Percentiles rank a stretch among this genome's conserved stretches.
These are phyloP conservation scores for Lathyrus aphaca DNA, from an alignment of 306 rosid species.

Conservation along the genomic window DNA sequence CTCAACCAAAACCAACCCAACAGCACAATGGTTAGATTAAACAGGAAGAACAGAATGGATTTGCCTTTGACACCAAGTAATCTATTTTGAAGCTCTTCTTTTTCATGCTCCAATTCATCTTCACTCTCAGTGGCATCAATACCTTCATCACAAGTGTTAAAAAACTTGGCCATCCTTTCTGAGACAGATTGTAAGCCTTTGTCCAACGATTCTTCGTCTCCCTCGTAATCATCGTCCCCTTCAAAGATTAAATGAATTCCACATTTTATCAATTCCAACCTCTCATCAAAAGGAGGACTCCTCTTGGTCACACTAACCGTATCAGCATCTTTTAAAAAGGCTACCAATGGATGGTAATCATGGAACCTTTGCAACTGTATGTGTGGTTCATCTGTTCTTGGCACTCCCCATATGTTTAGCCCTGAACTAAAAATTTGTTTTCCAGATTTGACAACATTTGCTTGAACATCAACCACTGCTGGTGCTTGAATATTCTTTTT, in stretches of 20 bases:
- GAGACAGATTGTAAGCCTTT: conserved; percentile 55
- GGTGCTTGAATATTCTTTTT: conserved; percentile 29
- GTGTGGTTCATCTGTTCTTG: conserved; percentile 53
- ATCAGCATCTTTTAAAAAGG: conserved; percentile 47
- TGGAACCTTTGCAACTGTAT: conserved; percentile 53
- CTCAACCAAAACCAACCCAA: conserved; percentile 29
- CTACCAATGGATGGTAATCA: conserved; percentile 39
- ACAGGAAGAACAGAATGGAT: not conserved
- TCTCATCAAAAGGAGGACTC: conserved; percentile 43
- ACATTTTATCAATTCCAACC: conserved; percentile 54
- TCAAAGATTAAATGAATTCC: conserved; percentile 57
- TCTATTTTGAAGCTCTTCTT: conserved; percentile 8
- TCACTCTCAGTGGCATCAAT: not conserved
- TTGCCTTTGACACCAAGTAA: not conserved
- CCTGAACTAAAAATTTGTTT: conserved; percentile 31
- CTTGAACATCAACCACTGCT: conserved; percentile 48
- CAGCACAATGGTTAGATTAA: not conserved
- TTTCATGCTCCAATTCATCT: conserved; percentile 15
- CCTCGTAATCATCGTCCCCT: conserved; percentile 72
- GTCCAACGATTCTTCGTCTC: conserved; percentile 48
- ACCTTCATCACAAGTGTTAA: conserved; percentile 40
- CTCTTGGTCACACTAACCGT: conserved; percentile 41
- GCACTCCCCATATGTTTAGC: conserved; percentile 50
- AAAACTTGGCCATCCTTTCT: conserved; percentile 53
- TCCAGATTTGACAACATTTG: conserved; percentile 45